Evolutionary conservation across 257 asterid species (phyloP).

Genomic region (Cynanchum wilfordii): DNA sequence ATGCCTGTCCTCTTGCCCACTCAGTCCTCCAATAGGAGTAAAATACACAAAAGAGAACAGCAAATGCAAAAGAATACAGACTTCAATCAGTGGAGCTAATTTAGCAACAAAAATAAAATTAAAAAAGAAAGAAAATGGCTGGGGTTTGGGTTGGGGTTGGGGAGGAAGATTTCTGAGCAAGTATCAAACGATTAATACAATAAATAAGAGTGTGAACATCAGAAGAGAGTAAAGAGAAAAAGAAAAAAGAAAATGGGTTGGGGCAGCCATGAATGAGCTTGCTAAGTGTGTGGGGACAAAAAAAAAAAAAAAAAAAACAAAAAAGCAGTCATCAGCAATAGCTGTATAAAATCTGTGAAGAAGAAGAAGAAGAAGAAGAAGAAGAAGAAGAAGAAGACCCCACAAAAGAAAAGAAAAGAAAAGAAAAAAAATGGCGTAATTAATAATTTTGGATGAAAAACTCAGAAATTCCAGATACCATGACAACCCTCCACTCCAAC

Average conservation of each 20-base stretch:
- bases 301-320: not conserved
- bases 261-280: conserved; percentile 67
- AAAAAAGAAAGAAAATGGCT: not conserved
- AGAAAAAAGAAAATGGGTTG: conserved; percentile 28
- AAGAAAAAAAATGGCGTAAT: conserved; percentile 11
- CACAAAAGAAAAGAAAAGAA: conserved; percentile 28
- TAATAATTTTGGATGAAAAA: conserved; percentile 17
- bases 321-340: conserved; percentile 45
- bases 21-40: conserved; percentile 16
- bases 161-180: conserved; percentile 1
- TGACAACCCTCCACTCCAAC: not conserved
- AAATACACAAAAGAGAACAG: conserved; percentile 12
- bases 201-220: conserved; percentile 17
- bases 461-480: conserved; percentile 14
- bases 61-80: conserved; percentile 8
- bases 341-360: conserved; percentile 41
- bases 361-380: conserved; percentile 12
- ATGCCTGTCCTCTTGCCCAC: conserved; percentile 34
- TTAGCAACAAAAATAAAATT: not conserved
- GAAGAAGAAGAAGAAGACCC: conserved; percentile 16
- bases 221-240: conserved; percentile 17
- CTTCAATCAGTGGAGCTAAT: not conserved
- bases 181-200: conserved; percentile 3
- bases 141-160: no score
- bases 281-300: conserved; percentile 57